Percentiles rank a stretch among this genome's conserved stretches.
phyloP scores from a whole-genome alignment of 2,329 filamentous ascomycete genomes.

The Cladosporium sp. region DNA sequence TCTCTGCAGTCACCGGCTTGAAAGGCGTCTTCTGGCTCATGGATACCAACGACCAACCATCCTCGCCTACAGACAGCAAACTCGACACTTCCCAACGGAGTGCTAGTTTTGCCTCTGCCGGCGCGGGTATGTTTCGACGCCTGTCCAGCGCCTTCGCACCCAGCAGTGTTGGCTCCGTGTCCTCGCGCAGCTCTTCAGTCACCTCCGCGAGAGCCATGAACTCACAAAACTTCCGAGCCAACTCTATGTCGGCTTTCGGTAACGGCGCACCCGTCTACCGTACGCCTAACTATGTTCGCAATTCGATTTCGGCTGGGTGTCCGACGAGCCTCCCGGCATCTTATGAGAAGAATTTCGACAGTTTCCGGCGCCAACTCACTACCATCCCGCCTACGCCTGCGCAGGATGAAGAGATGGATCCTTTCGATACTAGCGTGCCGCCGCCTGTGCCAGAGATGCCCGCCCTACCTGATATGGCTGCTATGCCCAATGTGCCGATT shows the following conservation, averaged over 20 bases:
- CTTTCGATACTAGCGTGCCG: conserved; percentile 32
- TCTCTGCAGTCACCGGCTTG: conserved; percentile 38
- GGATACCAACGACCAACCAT: conserved; percentile 23
- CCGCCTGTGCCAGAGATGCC: conserved; percentile 22
- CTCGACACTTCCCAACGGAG: conserved; percentile 18
- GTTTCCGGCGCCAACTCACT: conserved; percentile 30
- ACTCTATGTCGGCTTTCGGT: not conserved
- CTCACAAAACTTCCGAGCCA: not conserved
- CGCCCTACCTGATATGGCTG: conserved; percentile 12
- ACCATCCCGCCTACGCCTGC: conserved; percentile 42
- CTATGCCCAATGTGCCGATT: conserved; percentile 1
- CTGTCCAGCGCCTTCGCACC: conserved; percentile 31
- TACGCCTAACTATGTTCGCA: conserved; percentile 34
- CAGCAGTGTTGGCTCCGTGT: conserved; percentile 2
- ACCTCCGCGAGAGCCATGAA: conserved; percentile 13
- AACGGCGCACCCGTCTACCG: conserved; percentile 25
- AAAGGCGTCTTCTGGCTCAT: conserved; percentile 46
- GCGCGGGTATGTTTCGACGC: conserved; percentile 28
- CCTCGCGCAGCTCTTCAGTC: conserved; percentile 22
- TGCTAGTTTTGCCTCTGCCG: conserved; percentile 25
- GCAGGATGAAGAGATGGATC: conserved; percentile 31
- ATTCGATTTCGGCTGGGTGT: conserved; percentile 34
- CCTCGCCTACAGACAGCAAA: conserved; percentile 12
- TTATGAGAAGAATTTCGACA: not conserved
- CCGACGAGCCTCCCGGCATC: conserved; percentile 36